These are phyloP conservation scores for Rubroboletus pulcherrimus DNA, from an alignment of 768 basidiomycete genomes.

Conservation along the genomic window DNA sequence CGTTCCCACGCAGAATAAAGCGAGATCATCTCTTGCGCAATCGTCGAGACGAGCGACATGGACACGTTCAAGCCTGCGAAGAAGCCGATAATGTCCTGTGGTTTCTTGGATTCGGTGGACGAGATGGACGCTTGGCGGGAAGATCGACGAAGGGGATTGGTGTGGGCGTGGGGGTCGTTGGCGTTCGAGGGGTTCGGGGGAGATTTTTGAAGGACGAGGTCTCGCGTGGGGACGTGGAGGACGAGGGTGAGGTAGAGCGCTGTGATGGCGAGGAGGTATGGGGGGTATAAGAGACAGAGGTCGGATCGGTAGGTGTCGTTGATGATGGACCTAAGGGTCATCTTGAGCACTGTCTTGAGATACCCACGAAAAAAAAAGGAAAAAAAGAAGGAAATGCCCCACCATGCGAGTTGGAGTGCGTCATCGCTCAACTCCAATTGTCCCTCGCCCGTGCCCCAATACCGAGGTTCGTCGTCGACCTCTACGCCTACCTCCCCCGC, in stretches of 20 bases:
- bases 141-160: constrained; percentile 50
- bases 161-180: constrained; percentile 20
- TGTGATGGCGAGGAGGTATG: constrained; percentile 90
- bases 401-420: constrained; percentile 92
- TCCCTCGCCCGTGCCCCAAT: constrained; percentile 80
- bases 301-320: constrained; percentile 96
- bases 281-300: constrained; percentile 90
- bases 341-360: neutral
- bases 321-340: constrained; percentile 76
- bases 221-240: constrained; percentile 58
- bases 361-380: neutral
- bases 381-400: constrained; percentile 20
- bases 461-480: constrained; percentile 55
- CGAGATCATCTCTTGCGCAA: constrained; percentile 88
- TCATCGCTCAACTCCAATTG: constrained; percentile 71
- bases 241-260: constrained; percentile 87
- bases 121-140: constrained; percentile 43
- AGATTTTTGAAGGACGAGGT: constrained; percentile 39
- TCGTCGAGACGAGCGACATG: constrained; percentile 72
- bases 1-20: constrained; percentile 87
- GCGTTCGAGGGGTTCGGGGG: constrained; percentile 19
- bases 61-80: constrained; percentile 85
- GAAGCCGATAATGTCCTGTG: constrained; percentile 73
- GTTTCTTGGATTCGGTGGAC: constrained; percentile 32
- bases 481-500: constrained; percentile 52